Evolutionary conservation across 2,329 filamentous ascomycete genomes (phyloP).

Genomic region (Bipolaris sorokiniana): DNA sequence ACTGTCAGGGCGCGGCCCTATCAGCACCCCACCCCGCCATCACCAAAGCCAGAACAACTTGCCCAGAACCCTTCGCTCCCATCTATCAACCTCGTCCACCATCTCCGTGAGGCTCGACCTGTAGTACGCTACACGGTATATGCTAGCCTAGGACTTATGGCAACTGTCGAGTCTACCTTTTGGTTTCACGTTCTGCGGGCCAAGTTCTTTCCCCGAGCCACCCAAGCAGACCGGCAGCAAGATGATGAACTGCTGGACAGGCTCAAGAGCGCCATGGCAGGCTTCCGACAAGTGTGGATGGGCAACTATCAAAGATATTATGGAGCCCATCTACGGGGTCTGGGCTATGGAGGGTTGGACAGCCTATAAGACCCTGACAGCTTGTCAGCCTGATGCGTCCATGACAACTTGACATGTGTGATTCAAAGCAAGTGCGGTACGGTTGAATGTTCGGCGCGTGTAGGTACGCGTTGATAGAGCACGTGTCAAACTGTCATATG

Average conservation of each 20-base stretch:
- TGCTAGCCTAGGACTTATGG: constrained; percentile 30
- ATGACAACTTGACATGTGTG: not conserved
- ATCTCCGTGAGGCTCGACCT: constrained; percentile 21
- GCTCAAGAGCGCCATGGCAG: constrained; percentile 9
- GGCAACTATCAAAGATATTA: constrained; percentile 30
- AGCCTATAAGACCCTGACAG: constrained; percentile 3
- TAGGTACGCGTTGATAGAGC: not conserved
- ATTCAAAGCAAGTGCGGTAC: not conserved
- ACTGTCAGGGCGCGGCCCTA: not conserved
- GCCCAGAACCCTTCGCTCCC: constrained; percentile 9
- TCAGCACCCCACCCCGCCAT: not conserved
- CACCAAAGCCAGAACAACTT: not conserved
- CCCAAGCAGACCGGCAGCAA: constrained; percentile 21
- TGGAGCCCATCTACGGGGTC: constrained; percentile 27
- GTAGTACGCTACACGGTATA: constrained; percentile 35
- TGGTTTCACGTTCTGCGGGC: constrained; percentile 36
- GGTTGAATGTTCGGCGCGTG: not conserved
- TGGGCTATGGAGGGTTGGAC: constrained; percentile 25
- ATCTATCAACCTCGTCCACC: constrained; percentile 24
- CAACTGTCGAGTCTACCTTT: constrained; percentile 34
- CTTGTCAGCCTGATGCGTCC: not conserved
- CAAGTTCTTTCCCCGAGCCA: constrained; percentile 32
- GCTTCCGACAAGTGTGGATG: constrained; percentile 28
- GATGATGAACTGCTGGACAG: constrained; percentile 22
- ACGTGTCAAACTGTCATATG: not conserved